Evolutionary conservation across 2,329 filamentous ascomycete genomes (phyloP).

Genomic region (Fusarium mangiferae): DNA sequence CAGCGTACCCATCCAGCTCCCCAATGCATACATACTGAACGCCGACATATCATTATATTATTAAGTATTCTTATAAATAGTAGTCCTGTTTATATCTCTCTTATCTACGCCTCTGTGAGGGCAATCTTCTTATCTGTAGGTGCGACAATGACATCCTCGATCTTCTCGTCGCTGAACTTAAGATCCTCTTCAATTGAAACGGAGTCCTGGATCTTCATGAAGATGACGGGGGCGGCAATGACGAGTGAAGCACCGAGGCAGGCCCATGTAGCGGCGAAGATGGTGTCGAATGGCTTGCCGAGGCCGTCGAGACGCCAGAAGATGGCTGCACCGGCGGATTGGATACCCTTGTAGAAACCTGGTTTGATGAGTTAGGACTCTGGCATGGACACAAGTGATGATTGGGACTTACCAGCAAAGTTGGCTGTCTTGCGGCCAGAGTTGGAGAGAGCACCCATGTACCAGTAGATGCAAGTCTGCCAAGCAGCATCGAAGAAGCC

Average conservation of each 20-base stretch:
- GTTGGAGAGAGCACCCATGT: slow-evolving; percentile 92
- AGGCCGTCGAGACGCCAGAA: slow-evolving; percentile 44
- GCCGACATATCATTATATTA: slow-evolving; percentile 11
- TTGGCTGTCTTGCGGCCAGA: slow-evolving; percentile 90
- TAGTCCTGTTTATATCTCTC: not conserved
- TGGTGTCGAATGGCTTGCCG: slow-evolving; percentile 68
- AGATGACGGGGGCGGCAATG: slow-evolving; percentile 81
- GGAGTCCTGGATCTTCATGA: slow-evolving; percentile 80
- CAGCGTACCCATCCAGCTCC: not conserved
- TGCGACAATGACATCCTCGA: slow-evolving; percentile 69
- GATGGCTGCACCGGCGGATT: slow-evolving; percentile 44
- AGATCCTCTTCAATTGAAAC: slow-evolving; percentile 82
- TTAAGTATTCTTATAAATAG: slow-evolving; percentile 8
- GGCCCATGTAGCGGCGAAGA: slow-evolving; percentile 78
- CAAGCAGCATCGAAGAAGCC: slow-evolving; percentile 75
- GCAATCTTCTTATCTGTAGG: slow-evolving; percentile 23
- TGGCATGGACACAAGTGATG: not conserved
- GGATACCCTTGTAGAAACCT: slow-evolving; percentile 76
- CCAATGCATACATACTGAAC: not conserved
- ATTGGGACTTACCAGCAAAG: slow-evolving; percentile 60
- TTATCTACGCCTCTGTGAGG: slow-evolving; percentile 29
- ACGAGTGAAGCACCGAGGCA: slow-evolving; percentile 77
- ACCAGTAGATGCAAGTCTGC: slow-evolving; percentile 62
- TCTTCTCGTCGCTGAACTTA: slow-evolving; percentile 85
- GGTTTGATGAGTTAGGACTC: slow-evolving; percentile 44